Base-by-base conservation (phyloP, 2,329 filamentous ascomycete species). In the Aspergillus intermedius region DNA sequence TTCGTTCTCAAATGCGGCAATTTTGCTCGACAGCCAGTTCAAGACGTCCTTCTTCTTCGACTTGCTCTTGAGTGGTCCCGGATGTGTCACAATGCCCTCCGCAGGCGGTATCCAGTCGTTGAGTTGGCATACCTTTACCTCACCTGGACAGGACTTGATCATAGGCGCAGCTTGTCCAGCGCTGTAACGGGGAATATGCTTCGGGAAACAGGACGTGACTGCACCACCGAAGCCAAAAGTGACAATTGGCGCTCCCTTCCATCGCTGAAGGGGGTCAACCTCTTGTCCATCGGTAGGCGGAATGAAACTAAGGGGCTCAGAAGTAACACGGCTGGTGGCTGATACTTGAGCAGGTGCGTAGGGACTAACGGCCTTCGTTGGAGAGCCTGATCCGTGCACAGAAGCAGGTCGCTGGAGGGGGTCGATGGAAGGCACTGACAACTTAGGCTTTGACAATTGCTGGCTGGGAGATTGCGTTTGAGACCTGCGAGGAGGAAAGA, bases 31-130 rank as follows among this genome's bases (percentile, higher is more conserved):
- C 41, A 98, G 75, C 93, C 94, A 98, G 2, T 81, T 70, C 40
- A 91, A 59, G 0, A 89, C 80, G 47, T 98, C 91, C 73, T 97
- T 98, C 77, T 98, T 98, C 76, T 95, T 97, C 1, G 84, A 83
- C 64, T 96, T 97, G 37, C 83, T 80, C 67, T 86, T 90, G 23
- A 98, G 73, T 3, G 94, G 93, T 0, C 93, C 93, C 0, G 93
- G 93, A 61, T 97, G 97, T 57, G 84, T 89, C 15, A 82, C 78
- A 44, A 93, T 73, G 2, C 83, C 79, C 30, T 93, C 88, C 21
- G 81, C 75, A 7, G 90, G 73, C 4, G 87, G 83, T 41, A 88
- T 73, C 25, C 88, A 75, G 40, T 90, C 83, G 63, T 86, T 93
- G 53, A 88, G 78, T 57, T 80, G 86, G 53, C 82, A 79, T n/a